Percentiles rank a stretch among this genome's conserved stretches.
Conservation (phyloP, 176 grass and related monocot genomes). For the Guadua angustifolia region DNA sequence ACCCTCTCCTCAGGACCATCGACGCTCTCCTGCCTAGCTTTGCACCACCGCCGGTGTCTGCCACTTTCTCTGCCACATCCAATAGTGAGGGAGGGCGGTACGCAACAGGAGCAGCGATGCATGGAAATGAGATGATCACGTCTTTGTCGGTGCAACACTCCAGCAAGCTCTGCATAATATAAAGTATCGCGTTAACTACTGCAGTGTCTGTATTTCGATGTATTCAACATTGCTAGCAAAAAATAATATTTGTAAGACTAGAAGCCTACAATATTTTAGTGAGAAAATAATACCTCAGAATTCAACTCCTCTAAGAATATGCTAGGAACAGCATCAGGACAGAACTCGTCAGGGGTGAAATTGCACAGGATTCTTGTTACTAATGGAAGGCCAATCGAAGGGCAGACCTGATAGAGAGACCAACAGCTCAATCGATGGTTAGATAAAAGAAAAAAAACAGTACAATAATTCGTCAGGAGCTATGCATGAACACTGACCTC, state of each 20-base stretch:
- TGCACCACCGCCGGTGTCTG: constrained; percentile 19
- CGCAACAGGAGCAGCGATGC: constrained; percentile 48
- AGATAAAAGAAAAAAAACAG: background rate
- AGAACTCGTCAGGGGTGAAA: constrained; percentile 93
- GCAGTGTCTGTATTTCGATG: constrained; percentile 5
- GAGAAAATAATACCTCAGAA: constrained; percentile 72
- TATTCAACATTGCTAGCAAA: background rate
- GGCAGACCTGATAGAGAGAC: constrained; percentile 68
- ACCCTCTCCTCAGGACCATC: constrained; percentile 68
- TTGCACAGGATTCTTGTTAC: constrained; percentile 88
- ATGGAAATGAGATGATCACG: constrained; percentile 52
- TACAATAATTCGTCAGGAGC: background rate
- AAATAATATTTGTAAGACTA: background rate
- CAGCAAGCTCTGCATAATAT: constrained; percentile 64
- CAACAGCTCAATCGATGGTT: constrained; percentile 20
- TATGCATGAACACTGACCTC: constrained; percentile 62
- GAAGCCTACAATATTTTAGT: background rate
- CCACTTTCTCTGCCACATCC: constrained; percentile 63
- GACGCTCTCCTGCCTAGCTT: constrained; percentile 71
- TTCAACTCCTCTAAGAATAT: constrained; percentile 85
- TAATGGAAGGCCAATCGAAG: constrained; percentile 71
- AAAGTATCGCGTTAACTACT: background rate
- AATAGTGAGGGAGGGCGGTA: constrained; percentile 49
- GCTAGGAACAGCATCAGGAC: constrained; percentile 81
- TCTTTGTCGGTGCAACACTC: constrained; percentile 43